A percentile compares a stretch with the other conserved stretches of the same genome.
Conservation (phyloP, 139 green algal species). For the Parachlorella kessleri region DNA sequence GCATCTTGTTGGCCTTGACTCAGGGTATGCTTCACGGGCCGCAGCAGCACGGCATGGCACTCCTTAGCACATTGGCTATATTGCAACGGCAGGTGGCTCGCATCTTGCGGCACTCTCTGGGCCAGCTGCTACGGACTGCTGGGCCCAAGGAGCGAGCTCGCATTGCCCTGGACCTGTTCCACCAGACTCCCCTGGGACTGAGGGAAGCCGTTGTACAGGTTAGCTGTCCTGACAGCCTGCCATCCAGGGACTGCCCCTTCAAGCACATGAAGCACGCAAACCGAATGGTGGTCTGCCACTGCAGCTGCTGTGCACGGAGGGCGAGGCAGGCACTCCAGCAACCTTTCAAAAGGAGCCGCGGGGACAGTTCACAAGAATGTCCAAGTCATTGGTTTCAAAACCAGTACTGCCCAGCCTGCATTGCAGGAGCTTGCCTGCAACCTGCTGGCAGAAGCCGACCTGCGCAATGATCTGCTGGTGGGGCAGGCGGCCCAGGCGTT, state of each 20-base stretch:
- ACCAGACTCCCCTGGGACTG: conserved; percentile 7
- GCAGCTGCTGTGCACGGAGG: no score
- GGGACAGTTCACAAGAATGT: no score
- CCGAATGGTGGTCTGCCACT: no score
- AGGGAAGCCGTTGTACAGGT: neutral
- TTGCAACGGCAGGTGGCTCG: neutral
- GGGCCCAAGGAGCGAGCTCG: conserved; percentile 5
- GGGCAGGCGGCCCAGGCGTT: conserved; percentile 20
- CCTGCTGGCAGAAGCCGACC: conserved; percentile 11
- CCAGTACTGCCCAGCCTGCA: neutral
- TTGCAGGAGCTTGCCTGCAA: neutral
- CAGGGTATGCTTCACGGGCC: no score
- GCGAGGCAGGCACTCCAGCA: neutral
- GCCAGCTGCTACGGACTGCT: conserved; percentile 5
- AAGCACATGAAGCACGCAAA: no score
- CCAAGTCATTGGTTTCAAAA: no score
- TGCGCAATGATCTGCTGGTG: conserved; percentile 17
- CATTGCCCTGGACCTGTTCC: conserved; percentile 16
- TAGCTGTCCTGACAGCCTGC: no score
- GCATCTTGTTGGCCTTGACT: no score
- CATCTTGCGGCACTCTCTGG: neutral
- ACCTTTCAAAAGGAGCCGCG: neutral
- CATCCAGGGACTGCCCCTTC: no score
- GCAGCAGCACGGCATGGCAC: no score
- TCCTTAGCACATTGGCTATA: no score